Percentiles rank a stretch among this genome's conserved stretches.
Conservation (phyloP, 179 eudicot genomes). For the Heliamphora pulchella region DNA sequence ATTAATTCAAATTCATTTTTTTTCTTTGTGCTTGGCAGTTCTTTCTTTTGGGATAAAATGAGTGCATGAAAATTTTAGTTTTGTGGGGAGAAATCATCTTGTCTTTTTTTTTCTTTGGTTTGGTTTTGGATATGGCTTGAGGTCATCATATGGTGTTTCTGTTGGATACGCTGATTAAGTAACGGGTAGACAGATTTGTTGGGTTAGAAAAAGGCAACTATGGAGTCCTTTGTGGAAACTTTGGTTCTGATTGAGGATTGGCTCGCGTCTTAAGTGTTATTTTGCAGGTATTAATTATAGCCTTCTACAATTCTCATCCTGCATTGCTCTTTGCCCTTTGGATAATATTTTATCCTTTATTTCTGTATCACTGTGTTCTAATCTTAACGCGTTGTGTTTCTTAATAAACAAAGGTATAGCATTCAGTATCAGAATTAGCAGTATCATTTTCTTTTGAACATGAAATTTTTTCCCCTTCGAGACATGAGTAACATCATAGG, state of each 20-base stretch:
- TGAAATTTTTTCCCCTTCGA: background rate
- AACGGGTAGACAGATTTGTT: background rate
- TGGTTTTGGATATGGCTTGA: background rate
- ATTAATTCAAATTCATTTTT: background rate
- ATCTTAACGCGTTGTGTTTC: background rate
- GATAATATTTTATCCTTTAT: background rate
- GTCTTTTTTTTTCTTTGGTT: background rate
- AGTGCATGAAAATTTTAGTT: background rate
- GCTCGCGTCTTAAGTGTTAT: background rate
- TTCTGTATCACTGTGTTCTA: background rate
- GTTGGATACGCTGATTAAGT: background rate
- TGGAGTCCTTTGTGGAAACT: background rate
- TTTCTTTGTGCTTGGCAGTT: background rate
- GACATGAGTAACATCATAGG: background rate
- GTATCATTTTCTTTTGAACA: background rate
- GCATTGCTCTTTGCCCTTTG: background rate
- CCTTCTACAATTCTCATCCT: background rate
- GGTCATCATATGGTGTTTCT: background rate
- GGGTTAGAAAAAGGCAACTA: background rate
- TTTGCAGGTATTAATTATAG: background rate
- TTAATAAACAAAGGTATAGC: background rate
- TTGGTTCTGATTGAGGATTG: background rate
- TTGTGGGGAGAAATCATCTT: background rate
- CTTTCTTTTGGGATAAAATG: background rate
- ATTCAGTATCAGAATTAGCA: background rate